These are phyloP conservation scores for Globisporangium spiculum DNA, from an alignment of 352 stramenopile species.

Conservation along the genomic window DNA sequence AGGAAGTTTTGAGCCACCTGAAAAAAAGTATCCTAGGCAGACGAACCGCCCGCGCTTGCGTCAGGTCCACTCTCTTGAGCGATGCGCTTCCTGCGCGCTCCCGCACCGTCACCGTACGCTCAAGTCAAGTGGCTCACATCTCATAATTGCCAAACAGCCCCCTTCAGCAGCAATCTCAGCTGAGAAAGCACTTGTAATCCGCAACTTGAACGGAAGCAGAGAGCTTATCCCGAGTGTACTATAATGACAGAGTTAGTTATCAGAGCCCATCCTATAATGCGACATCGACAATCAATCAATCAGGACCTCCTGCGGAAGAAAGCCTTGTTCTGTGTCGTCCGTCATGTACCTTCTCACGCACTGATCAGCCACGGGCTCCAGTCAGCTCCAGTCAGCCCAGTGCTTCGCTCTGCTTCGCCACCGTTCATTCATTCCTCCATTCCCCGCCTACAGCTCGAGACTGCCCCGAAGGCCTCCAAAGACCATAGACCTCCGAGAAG, in stretches of 20 bases:
- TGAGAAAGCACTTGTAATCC: neutral
- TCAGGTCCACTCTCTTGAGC: too few relatives aligned
- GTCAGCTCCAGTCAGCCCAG: neutral
- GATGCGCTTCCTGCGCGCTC: too few relatives aligned
- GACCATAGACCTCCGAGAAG: neutral
- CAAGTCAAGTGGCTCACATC: neutral
- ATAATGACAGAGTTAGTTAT: neutral
- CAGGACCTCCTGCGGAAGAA: neutral
- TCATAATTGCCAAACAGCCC: neutral
- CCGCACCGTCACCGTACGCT: neutral
- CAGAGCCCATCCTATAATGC: neutral
- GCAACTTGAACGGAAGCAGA: neutral
- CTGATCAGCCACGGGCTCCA: neutral
- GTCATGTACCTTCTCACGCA: too few relatives aligned
- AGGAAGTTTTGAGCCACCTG: too few relatives aligned
- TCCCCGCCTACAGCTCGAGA: neutral
- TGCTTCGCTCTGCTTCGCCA: neutral
- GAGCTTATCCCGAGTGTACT: neutral
- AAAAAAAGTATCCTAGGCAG: too few relatives aligned
- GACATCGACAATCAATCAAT: neutral
- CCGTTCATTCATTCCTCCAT: constrained; percentile 1
- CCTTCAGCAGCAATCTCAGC: too few relatives aligned
- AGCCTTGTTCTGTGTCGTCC: too few relatives aligned
- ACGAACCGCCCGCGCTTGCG: too few relatives aligned
- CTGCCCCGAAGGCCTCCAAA: neutral